Evolutionary conservation across 2,329 filamentous ascomycete species (phyloP).

Genomic region (Verticillium zaregamsianum): DNA sequence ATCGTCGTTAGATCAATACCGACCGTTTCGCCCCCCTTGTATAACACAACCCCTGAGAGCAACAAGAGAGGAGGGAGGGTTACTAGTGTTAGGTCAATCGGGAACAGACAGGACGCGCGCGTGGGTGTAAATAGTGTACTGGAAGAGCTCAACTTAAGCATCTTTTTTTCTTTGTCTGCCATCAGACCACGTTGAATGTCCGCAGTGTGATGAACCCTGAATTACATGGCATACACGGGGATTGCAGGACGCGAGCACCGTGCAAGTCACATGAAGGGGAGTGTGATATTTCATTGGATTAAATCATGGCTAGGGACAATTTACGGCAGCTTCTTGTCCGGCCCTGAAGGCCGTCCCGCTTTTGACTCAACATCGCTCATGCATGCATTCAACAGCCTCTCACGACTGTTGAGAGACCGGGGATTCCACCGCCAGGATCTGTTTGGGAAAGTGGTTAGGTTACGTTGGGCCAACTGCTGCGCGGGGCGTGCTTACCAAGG

Average conservation of each 20-base stretch:
- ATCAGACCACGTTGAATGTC: neutral
- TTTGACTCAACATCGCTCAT: neutral
- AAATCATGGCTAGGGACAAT: neutral
- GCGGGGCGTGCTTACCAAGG: slow-evolving; percentile 58
- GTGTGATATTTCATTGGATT: neutral
- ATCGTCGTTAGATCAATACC: slow-evolving; percentile 12
- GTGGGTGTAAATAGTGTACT: slow-evolving; percentile 40
- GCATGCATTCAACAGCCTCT: slow-evolving; percentile 1
- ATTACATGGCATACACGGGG: too few species aligned
- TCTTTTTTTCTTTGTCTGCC: slow-evolving; percentile 17
- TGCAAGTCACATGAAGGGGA: neutral
- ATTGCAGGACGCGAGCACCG: neutral
- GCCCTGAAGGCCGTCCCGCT: neutral
- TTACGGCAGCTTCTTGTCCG: neutral
- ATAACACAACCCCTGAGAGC: slow-evolving; percentile 26
- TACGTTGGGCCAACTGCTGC: neutral
- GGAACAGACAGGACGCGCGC: slow-evolving; percentile 16
- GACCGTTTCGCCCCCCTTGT: slow-evolving; percentile 22
- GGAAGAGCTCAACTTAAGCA: slow-evolving; percentile 32
- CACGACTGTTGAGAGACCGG: slow-evolving; percentile 18
- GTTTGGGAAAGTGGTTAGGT: neutral
- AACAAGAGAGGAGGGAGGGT: slow-evolving; percentile 20
- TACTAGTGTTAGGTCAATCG: slow-evolving; percentile 24
- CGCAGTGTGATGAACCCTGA: neutral
- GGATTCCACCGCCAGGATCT: slow-evolving; percentile 35